These are phyloP conservation scores for Lasiosphaeria ovina DNA, from an alignment of 495 filamentous ascomycete species.

Conservation along the genomic window DNA sequence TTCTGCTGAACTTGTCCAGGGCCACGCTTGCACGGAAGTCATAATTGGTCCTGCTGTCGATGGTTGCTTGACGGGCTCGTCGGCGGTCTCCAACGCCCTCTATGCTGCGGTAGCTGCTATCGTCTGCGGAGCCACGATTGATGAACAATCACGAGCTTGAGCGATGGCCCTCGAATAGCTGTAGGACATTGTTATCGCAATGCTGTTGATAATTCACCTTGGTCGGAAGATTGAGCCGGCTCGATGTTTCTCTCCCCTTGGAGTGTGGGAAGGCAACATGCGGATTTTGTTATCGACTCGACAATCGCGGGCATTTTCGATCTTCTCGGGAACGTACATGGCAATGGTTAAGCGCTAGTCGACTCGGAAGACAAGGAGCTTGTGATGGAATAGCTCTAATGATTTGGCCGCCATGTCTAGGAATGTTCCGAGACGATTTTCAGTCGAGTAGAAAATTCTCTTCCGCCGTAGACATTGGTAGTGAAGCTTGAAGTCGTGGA, in stretches of 20 bases:
- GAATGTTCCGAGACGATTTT: slow-evolving; percentile 42
- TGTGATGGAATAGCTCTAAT: slow-evolving; percentile 45
- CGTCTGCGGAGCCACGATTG: slow-evolving; percentile 33
- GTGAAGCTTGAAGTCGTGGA: slow-evolving; percentile 36
- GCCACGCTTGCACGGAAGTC: slow-evolving; percentile 46
- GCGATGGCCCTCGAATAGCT: slow-evolving; percentile 43
- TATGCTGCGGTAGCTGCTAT: slow-evolving; percentile 35
- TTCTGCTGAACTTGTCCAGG: slow-evolving; percentile 45
- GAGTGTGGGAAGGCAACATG: slow-evolving; percentile 49
- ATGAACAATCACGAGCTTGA: slow-evolving; percentile 48
- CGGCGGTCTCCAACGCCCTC: slow-evolving; percentile 33
- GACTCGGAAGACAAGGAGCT: slow-evolving; percentile 45
- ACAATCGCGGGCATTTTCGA: slow-evolving; percentile 36
- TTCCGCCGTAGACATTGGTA: slow-evolving; percentile 45
- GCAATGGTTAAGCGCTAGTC: slow-evolving; percentile 48
- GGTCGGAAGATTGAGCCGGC: slow-evolving; percentile 39
- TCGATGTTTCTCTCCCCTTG: slow-evolving; percentile 35
- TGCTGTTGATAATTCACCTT: slow-evolving; percentile 47
- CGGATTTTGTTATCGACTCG: slow-evolving; percentile 42
- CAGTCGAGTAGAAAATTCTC: slow-evolving; percentile 37
- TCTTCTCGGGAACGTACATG: slow-evolving; percentile 48
- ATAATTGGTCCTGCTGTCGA: slow-evolving; percentile 40
- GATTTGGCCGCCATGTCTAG: slow-evolving; percentile 30
- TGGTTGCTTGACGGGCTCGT: slow-evolving; percentile 35
- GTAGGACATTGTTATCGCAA: slow-evolving; percentile 41